Conservation (phyloP, 2,329 filamentous ascomycete species). For the Calonectria fujianensis region DNA sequence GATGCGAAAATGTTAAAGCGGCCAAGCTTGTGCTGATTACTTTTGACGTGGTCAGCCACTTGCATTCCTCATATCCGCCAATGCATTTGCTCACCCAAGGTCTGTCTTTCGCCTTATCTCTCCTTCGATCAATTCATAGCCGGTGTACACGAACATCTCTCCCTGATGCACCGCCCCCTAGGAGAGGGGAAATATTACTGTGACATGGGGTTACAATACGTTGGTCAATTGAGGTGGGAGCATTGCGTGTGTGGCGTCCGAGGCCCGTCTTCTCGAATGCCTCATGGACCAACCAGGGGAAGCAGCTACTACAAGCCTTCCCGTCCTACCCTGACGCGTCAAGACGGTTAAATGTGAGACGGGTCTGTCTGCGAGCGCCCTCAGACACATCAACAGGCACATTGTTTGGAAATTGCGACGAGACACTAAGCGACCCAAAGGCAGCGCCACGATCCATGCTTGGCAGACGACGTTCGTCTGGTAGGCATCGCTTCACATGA, state of each 20-base stretch:
- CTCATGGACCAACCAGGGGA: background rate
- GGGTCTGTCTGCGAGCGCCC: background rate
- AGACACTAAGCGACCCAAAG: constrained; percentile 16
- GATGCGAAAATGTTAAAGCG: background rate
- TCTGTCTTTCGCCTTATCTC: background rate
- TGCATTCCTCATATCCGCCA: background rate
- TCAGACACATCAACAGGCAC: constrained; percentile 14
- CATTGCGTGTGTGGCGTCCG: background rate
- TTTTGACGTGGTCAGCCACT: background rate
- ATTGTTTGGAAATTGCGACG: constrained; percentile 1
- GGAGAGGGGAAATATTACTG: background rate
- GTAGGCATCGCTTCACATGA: background rate
- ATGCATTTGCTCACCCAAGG: background rate
- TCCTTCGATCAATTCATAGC: background rate
- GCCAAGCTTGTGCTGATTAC: background rate
- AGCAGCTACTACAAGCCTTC: background rate
- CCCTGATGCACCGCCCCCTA: background rate
- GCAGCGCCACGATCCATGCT: background rate
- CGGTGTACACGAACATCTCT: background rate
- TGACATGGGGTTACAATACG: background rate
- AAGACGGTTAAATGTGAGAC: constrained; percentile 19
- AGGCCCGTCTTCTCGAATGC: background rate
- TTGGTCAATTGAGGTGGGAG: background rate
- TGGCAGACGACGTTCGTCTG: background rate
- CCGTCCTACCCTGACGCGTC: background rate